These are phyloP conservation scores for Priceomyces fermenticarens DNA, from an alignment of 805 yeast genomes.

Conservation along the genomic window DNA sequence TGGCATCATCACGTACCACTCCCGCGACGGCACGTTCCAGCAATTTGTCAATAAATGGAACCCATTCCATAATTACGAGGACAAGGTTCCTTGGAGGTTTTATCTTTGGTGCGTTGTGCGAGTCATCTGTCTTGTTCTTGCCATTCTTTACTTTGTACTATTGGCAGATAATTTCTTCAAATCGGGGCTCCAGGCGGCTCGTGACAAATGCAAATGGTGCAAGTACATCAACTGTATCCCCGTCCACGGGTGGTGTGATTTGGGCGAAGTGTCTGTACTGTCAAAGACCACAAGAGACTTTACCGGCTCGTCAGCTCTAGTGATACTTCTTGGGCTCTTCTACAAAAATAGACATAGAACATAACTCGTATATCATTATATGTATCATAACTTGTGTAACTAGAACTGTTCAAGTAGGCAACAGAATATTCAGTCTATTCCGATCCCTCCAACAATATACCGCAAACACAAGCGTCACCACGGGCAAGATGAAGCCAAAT, in stretches of 20 bases:
- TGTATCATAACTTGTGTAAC: too few relatives aligned
- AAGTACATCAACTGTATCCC: constrained; percentile 70
- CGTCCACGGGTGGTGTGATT: constrained; percentile 66
- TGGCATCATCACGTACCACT: constrained; percentile 35
- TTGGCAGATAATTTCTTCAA: constrained; percentile 47
- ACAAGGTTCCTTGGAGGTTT: constrained; percentile 38
- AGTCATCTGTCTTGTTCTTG: constrained; percentile 39
- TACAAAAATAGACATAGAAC: too few relatives aligned
- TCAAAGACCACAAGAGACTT: background rate
- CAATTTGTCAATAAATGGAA: constrained; percentile 38
- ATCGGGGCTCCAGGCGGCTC: constrained; percentile 24
- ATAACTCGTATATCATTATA: too few relatives aligned
- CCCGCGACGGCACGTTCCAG: constrained; percentile 26
- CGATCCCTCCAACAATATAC: too few relatives aligned
- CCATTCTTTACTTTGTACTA: constrained; percentile 48
- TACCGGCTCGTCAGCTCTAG: too few relatives aligned
- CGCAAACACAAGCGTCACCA: too few relatives aligned
- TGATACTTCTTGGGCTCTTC: too few relatives aligned
- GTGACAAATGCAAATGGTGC: constrained; percentile 66
- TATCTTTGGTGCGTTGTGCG: constrained; percentile 54
- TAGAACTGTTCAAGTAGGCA: too few relatives aligned
- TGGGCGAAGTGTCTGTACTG: constrained; percentile 32
- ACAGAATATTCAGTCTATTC: too few relatives aligned
- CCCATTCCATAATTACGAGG: constrained; percentile 30
- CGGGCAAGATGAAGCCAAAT: too few relatives aligned